A percentile compares a stretch with the other conserved stretches of the same genome.
Evolutionary conservation across 176 grass and related monocot genomes (phyloP).

Genomic region (Tillandsia leiboldiana): DNA sequence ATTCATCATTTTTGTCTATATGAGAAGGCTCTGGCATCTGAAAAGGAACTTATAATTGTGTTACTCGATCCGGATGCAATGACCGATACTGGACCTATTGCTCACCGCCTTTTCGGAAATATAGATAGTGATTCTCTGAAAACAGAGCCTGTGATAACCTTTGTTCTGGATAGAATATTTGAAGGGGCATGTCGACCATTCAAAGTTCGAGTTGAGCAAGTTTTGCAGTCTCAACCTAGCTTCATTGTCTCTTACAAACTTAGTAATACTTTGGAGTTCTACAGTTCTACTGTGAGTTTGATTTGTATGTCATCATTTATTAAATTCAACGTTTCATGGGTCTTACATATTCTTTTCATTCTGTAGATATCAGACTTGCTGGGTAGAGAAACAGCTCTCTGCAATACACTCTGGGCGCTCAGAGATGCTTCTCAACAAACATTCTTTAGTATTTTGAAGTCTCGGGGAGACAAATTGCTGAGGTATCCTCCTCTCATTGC

Average conservation of each 20-base stretch:
- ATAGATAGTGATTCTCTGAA: slow-evolving; percentile 39
- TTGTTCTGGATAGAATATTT: slow-evolving; percentile 96
- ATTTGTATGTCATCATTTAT: not conserved
- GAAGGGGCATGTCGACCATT: slow-evolving; percentile 97
- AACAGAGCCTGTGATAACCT: slow-evolving; percentile 59
- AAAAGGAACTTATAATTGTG: slow-evolving; percentile 79
- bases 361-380: slow-evolving; percentile 87
- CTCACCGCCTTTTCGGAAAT: slow-evolving; percentile 39
- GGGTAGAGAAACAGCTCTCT: slow-evolving; percentile 65
- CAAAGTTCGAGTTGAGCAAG: slow-evolving; percentile 97
- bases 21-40: slow-evolving; percentile 82
- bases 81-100: slow-evolving; percentile 46
- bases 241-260: slow-evolving; percentile 82
- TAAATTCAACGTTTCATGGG: slow-evolving; percentile 13
- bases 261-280: slow-evolving; percentile 94
- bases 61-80: slow-evolving; percentile 69
- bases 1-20: slow-evolving; percentile 1
- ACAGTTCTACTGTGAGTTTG: slow-evolving; percentile 71
- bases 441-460: slow-evolving; percentile 91
- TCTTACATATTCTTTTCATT: slow-evolving; percentile 24
- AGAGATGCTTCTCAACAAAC: slow-evolving; percentile 67
- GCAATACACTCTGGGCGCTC: slow-evolving; percentile 80
- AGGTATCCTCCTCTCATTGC: slow-evolving; percentile 86
- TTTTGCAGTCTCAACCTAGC: slow-evolving; percentile 89
- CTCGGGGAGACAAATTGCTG: slow-evolving; percentile 70